Evolutionary conservation across 2,329 filamentous ascomycete genomes (phyloP).

Genomic region (Escovopsis sp.): DNA sequence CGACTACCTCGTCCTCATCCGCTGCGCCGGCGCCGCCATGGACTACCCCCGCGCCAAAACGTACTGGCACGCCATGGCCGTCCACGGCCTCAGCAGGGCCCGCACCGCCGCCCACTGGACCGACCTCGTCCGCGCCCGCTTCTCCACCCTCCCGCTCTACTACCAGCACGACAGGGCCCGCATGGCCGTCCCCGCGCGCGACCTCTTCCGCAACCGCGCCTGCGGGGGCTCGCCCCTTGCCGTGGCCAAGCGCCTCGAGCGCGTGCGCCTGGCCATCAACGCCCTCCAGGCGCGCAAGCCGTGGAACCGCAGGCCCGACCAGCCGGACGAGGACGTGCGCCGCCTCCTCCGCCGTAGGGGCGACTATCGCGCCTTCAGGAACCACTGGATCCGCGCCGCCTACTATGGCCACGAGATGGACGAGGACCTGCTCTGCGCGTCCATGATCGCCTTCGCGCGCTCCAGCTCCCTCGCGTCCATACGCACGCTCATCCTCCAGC

Average conservation of each 20-base stretch:
- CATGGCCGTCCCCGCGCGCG: constrained; percentile 24
- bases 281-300: constrained; percentile 11
- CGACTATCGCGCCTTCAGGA: constrained; percentile 11
- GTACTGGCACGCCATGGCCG: constrained; percentile 21
- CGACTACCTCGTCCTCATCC: constrained; percentile 30
- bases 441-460: constrained; percentile 27
- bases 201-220: constrained; percentile 16
- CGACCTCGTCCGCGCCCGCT: constrained; percentile 34
- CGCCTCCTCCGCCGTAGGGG: constrained; percentile 13
- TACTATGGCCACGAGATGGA: constrained; percentile 15
- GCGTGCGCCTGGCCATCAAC: constrained; percentile 15
- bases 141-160: constrained; percentile 29
- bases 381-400: constrained; percentile 14
- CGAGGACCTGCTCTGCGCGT: constrained; percentile 24
- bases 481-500: constrained; percentile 16
- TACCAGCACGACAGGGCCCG: constrained; percentile 28
- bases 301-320: constrained; percentile 14
- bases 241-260: constrained; percentile 14
- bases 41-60: constrained; percentile 19
- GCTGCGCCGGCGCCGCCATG: constrained; percentile 30
- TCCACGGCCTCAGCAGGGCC: constrained; percentile 12
- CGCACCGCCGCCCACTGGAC: constrained; percentile 21
- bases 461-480: constrained; percentile 19
- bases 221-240: constrained; percentile 5
- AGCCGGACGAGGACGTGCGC: constrained; percentile 11